Base-by-base conservation (phyloP, 768 basidiomycete genomes). In the Mycena metata region DNA sequence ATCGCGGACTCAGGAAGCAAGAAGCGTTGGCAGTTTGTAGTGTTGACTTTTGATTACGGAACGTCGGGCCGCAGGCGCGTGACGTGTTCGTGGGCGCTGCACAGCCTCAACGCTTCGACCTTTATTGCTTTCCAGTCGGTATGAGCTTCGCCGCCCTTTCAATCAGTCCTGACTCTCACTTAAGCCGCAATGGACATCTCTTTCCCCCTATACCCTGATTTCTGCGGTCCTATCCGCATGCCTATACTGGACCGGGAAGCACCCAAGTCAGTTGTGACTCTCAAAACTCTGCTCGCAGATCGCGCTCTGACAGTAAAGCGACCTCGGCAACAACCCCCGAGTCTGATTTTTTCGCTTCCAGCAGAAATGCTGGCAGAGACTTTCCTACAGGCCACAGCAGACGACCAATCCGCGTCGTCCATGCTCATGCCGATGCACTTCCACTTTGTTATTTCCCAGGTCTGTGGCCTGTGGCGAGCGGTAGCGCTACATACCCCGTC, bases 391-490 rank as follows among this genome's bases (percentile, higher is more conserved):
- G 64, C 60, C 0, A 63, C 56, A 21, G 56, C 70, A 19, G 63
- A 62, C 10, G 67, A 71, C 45, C 66, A 56, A 33, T 23, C 42
- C 19, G 23, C 45, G 12, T 26, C 42, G 19, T 17, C 55, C 7
- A 17, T 59, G 49, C 49, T 13, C 47, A 45, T 30, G 2, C 70
- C 67, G 5, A 71, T 71, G 70, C 66, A 62, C n/a, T 76, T 76
- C 69, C 79, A 80, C 61, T 74, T 82, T 41, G 67, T 77, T 57
- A 72, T 80, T 35, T 80, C 80, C 5, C 80, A 81, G 52, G 79
- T 83, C 49, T 82, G 77, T 64, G 75, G 67, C 2, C 68, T 76
- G 33, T 83, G 81, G 79, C 71, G 81, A 1, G 72, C 76, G 7
- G 72, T 81, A 60, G 79, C 79, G 21, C 61, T 81, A n/a, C 71